Conservation (phyloP, 1,284 basidiomycete genomes). For the Microbotryum saponariae region DNA sequence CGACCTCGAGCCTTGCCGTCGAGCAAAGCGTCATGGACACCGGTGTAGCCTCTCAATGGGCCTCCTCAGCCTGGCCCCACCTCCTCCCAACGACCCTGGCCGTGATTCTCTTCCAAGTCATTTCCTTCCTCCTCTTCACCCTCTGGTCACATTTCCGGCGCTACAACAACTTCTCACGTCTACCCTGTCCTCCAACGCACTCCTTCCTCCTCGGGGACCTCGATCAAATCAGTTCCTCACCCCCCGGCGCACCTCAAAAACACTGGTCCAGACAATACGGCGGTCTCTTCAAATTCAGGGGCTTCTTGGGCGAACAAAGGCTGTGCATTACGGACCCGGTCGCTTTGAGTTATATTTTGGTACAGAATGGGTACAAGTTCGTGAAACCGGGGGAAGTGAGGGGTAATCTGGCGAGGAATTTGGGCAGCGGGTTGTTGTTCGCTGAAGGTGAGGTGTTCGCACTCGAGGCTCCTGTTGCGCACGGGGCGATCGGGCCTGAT, state of each 20-base stretch:
- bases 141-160: too few species aligned
- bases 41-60: too few species aligned
- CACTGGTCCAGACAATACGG: slow-evolving; percentile 51
- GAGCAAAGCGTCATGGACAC: too few species aligned
- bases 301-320: slow-evolving; percentile 48
- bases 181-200: slow-evolving; percentile 44
- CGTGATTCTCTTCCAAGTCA: too few species aligned
- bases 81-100: too few species aligned
- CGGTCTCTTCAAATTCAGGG: slow-evolving; percentile 51
- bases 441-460: slow-evolving; percentile 42
- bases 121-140: too few species aligned
- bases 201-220: slow-evolving; percentile 55
- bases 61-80: too few species aligned
- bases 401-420: slow-evolving; percentile 47
- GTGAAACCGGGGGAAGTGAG: slow-evolving; percentile 59
- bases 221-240: slow-evolving; percentile 53
- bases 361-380: slow-evolving; percentile 55
- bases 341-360: slow-evolving; percentile 53
- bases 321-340: slow-evolving; percentile 56
- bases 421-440: slow-evolving; percentile 40
- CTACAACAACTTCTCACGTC: slow-evolving; percentile 1
- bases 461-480: too few species aligned
- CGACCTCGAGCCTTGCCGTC: too few species aligned
- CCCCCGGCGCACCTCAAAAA: slow-evolving; percentile 44
- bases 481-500: too few species aligned